Base-by-base conservation (phyloP, 1,284 basidiomycete genomes). In the Wallemia mellicola region DNA sequence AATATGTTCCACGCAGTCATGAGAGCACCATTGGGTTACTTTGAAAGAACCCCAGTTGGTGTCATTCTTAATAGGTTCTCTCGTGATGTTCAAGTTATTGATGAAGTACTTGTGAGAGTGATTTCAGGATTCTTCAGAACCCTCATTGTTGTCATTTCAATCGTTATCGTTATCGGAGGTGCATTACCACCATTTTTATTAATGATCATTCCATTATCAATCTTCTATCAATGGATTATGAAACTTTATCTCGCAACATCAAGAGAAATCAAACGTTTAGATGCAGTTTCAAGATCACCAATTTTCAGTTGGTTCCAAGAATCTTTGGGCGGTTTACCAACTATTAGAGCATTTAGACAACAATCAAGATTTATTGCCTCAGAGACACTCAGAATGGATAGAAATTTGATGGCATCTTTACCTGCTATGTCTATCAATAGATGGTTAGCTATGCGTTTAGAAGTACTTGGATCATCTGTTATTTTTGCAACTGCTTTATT, bases 31-130 rank as follows among this genome's bases (percentile, higher is more conserved):
- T 71, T 92, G 65, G 79, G 77, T 63, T 94, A 87, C 73, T 94
- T 92, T 66, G 87, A 89, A 69, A 71, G 77, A 60, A 88, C 84
- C 0, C 84, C 86, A 1, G 80, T 77, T 24, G 83, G 85, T 65
- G 74, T 83, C 9, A 80, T 86, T 55, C 67, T 89, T 60, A 91
- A 91, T 67, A 70, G 94, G 30, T 96, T 96, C 71, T 86, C 86
- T 17, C 79, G 88, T 2, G 92, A 98, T 67, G 80, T 84, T 55
- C 91, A 91, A 66, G 87, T 92, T 30, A 79, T 89, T 54, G 91
- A 95, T 63, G 71, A 70, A 63, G 64, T 57, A 27, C 76, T 91
- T 25, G 79, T 79, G 24, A 76, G 81, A 57, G 80, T 78, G 0
- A 79, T 89, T 30, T 77, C 79, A 65, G 75, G 74, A 33, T 72